Conservation (phyloP, 1,284 basidiomycete genomes). For the Hortiboletus rubellus region DNA sequence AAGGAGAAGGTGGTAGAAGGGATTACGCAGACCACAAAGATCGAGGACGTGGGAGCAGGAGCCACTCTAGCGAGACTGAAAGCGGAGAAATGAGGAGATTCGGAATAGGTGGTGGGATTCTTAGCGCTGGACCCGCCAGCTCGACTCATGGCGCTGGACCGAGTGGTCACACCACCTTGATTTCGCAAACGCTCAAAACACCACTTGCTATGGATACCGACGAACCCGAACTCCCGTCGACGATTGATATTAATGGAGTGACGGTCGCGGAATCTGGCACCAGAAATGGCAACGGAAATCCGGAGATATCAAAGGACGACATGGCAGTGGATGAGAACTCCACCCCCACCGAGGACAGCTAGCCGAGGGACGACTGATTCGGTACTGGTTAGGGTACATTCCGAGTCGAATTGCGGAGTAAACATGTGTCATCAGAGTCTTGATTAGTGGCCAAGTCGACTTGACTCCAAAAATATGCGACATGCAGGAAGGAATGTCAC, state of each 20-base stretch:
- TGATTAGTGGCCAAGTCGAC: not conserved
- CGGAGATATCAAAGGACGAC: slow-evolving; percentile 24
- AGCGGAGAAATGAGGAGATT: slow-evolving; percentile 53
- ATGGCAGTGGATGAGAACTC: slow-evolving; percentile 28
- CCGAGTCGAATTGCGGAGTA: not conserved
- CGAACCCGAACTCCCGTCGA: slow-evolving; percentile 43
- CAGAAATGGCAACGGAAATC: slow-evolving; percentile 14
- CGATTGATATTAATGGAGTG: slow-evolving; percentile 24
- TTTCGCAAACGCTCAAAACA: slow-evolving; percentile 40
- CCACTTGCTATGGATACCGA: slow-evolving; percentile 50
- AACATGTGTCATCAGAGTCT: slow-evolving; percentile 24
- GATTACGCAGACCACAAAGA: slow-evolving; percentile 63
- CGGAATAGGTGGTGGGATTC: slow-evolving; percentile 66
- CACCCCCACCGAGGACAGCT: slow-evolving; percentile 10
- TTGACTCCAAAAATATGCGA: not conserved
- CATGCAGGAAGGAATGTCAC: slow-evolving; percentile 14
- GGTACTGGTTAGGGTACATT: not conserved
- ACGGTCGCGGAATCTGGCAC: slow-evolving; percentile 23
- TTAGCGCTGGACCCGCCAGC: slow-evolving; percentile 56
- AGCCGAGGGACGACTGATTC: not conserved
- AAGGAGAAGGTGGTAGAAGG: slow-evolving; percentile 77
- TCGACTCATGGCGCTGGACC: slow-evolving; percentile 69
- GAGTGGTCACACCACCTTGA: slow-evolving; percentile 60
- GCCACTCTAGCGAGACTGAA: slow-evolving; percentile 39
- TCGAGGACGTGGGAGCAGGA: slow-evolving; percentile 45